Conservation (phyloP, 192 early-diverging fungal species). For the Backusella morwellensis region DNA sequence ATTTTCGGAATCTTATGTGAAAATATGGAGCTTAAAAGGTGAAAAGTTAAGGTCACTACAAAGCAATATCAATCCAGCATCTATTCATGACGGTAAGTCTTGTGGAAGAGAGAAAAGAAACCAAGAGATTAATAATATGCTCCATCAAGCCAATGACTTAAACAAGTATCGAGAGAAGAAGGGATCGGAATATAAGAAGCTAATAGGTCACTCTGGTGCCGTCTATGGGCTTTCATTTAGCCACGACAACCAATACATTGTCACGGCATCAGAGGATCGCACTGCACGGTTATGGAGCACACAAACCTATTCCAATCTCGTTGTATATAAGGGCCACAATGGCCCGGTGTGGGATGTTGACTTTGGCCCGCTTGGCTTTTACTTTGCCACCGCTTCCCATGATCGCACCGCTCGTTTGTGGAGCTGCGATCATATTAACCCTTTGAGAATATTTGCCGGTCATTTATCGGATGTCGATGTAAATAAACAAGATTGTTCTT, state of each 20-base stretch:
- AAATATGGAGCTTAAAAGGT: slow-evolving; percentile 87
- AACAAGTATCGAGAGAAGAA: slow-evolving; percentile 59
- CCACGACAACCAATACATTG: slow-evolving; percentile 77
- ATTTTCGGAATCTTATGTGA: slow-evolving; percentile 93
- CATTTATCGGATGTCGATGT: slow-evolving; percentile 97
- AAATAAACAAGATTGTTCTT: slow-evolving; percentile 16
- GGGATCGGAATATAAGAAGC: slow-evolving; percentile 54
- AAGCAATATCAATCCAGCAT: slow-evolving; percentile 56
- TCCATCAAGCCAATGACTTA: slow-evolving; percentile 47
- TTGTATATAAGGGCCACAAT: slow-evolving; percentile 95
- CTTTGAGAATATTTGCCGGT: slow-evolving; percentile 95
- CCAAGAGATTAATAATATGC: not conserved
- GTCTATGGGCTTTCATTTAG: slow-evolving; percentile 88
- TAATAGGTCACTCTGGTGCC: slow-evolving; percentile 90
- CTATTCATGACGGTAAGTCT: slow-evolving; percentile 45
- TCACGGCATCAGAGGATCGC: slow-evolving; percentile 91
- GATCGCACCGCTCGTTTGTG: slow-evolving; percentile 95
- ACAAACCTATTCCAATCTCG: slow-evolving; percentile 89
- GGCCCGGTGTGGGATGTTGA: slow-evolving; percentile 96
- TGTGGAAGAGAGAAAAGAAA: not conserved
- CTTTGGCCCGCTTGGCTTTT: slow-evolving; percentile 87
- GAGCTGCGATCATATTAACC: slow-evolving; percentile 96
- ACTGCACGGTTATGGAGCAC: slow-evolving; percentile 97
- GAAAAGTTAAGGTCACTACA: slow-evolving; percentile 66
- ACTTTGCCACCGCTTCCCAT: slow-evolving; percentile 96